Conservation (phyloP, 2,329 filamentous ascomycete genomes). For the Davidsoniella eucalypti region DNA sequence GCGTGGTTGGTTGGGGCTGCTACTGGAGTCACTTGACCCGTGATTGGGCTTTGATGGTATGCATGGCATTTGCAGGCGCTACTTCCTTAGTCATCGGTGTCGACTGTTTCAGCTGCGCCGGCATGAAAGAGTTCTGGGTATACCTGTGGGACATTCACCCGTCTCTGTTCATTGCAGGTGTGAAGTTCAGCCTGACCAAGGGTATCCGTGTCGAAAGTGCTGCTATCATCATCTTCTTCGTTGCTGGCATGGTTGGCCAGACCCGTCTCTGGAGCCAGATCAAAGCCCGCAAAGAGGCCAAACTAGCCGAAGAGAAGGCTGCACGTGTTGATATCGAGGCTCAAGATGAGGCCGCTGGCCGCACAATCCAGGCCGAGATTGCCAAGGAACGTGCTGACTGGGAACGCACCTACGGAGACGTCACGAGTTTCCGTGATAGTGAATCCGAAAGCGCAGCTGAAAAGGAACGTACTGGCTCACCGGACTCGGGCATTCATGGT, state of each 20-base stretch:
- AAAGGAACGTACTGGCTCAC: slow-evolving; percentile 3
- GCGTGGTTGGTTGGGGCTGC: slow-evolving; percentile 48
- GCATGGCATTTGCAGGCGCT: slow-evolving; percentile 66
- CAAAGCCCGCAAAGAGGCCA: slow-evolving; percentile 40
- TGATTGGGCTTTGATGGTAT: slow-evolving; percentile 58
- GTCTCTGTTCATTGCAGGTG: slow-evolving; percentile 56
- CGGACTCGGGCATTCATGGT: slow-evolving; percentile 9
- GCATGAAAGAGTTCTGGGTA: slow-evolving; percentile 89
- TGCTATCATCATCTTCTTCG: slow-evolving; percentile 54
- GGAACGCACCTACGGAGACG: slow-evolving; percentile 60
- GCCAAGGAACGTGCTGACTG: slow-evolving; percentile 49
- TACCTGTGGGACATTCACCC: slow-evolving; percentile 78
- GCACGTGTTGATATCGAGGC: slow-evolving; percentile 37
- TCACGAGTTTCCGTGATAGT: background rate
- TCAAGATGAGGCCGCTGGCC: slow-evolving; percentile 55
- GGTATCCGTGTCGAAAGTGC: slow-evolving; percentile 78
- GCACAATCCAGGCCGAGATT: slow-evolving; percentile 45
- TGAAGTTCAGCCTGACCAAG: slow-evolving; percentile 70
- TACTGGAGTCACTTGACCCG: slow-evolving; percentile 68
- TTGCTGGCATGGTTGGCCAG: slow-evolving; percentile 69
- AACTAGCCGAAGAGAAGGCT: slow-evolving; percentile 32
- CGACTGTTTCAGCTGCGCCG: slow-evolving; percentile 79
- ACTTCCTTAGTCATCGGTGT: slow-evolving; percentile 69
- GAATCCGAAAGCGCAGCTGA: background rate
- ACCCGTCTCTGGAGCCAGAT: slow-evolving; percentile 74